A percentile compares a stretch with the other conserved stretches of the same genome.
These are phyloP conservation scores for Alternaria arborescens DNA, from an alignment of 2,329 filamentous ascomycete genomes.

Conservation along the genomic window DNA sequence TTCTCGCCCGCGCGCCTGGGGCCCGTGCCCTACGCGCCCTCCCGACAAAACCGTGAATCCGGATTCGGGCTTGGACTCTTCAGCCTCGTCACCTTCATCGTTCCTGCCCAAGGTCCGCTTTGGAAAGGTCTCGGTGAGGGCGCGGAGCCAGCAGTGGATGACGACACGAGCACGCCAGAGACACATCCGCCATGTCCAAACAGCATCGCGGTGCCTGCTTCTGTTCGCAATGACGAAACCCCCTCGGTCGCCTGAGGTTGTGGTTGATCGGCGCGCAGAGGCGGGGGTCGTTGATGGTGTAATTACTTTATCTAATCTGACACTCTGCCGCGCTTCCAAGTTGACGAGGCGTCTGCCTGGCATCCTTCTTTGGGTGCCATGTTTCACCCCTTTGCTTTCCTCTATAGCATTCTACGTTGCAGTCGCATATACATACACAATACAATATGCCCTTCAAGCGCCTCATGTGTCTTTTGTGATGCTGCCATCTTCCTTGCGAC, in stretches of 20 bases:
- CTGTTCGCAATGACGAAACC: slow-evolving; percentile 32
- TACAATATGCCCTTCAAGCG: slow-evolving; percentile 1
- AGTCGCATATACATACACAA: slow-evolving; percentile 1
- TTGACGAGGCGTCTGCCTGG: slow-evolving; percentile 14
- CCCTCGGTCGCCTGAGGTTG: slow-evolving; percentile 24
- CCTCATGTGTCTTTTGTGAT: slow-evolving; percentile 64
- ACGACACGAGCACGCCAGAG: slow-evolving; percentile 49
- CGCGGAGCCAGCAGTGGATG: slow-evolving; percentile 41
- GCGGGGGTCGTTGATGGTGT: slow-evolving; percentile 57
- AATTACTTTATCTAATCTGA: slow-evolving; percentile 72
- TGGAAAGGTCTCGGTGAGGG: slow-evolving; percentile 2
- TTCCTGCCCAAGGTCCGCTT: not conserved
- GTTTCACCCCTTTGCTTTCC: too few relatives aligned
- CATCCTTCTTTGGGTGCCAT: too few relatives aligned
- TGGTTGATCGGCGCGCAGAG: slow-evolving; percentile 36
- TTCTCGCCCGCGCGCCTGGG: not conserved
- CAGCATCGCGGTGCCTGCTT: slow-evolving; percentile 19
- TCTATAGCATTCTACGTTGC: not conserved
- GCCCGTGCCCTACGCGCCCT: slow-evolving; percentile 1
- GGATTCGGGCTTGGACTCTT: slow-evolving; percentile 4
- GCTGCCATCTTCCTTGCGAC: slow-evolving; percentile 68
- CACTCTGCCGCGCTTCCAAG: slow-evolving; percentile 35
- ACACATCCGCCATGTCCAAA: slow-evolving; percentile 23
- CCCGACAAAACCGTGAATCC: slow-evolving; percentile 3
- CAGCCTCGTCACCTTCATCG: slow-evolving; percentile 26